Percentiles rank a stretch among this genome's conserved stretches.
Conservation (phyloP, 78 protist genomes). For the Dictyostelium discoideum region DNA sequence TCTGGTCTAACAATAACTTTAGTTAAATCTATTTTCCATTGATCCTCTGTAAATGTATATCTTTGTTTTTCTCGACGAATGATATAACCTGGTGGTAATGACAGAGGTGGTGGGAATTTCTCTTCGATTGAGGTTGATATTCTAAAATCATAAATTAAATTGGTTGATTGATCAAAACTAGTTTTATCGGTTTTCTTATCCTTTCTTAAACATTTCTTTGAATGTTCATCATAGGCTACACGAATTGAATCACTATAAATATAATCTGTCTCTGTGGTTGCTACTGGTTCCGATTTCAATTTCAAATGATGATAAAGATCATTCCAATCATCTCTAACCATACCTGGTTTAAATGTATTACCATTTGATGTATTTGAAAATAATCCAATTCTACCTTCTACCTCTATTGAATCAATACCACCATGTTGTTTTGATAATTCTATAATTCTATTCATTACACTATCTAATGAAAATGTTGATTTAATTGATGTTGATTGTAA, state of each 20-base stretch:
- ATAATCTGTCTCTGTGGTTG: constrained; percentile 41
- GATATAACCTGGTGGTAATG: constrained; percentile 7
- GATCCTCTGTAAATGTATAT: constrained; percentile 6
- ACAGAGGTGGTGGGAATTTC: neutral
- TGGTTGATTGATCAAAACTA: constrained; percentile 35
- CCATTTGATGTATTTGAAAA: neutral
- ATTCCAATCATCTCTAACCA: constrained; percentile 33
- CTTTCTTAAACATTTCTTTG: constrained; percentile 15
- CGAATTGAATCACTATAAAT: constrained; percentile 24
- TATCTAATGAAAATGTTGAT: constrained; percentile 50
- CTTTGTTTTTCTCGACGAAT: constrained; percentile 13
- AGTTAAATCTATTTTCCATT: constrained; percentile 66
- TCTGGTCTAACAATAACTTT: neutral
- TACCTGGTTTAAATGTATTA: constrained; percentile 36
- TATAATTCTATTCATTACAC: constrained; percentile 30
- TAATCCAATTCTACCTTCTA: constrained; percentile 55
- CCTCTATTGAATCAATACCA: constrained; percentile 31
- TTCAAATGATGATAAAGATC: neutral
- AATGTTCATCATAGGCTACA: constrained; percentile 4
- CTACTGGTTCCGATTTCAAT: neutral
- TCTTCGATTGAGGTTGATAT: constrained; percentile 45
- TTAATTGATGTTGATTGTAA: constrained; percentile 25
- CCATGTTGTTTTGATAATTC: neutral
- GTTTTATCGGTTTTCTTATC: constrained; percentile 35
- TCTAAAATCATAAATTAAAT: constrained; percentile 41